A percentile compares a stretch with the other conserved stretches of the same genome.
phyloP scores from a whole-genome alignment of 176 grass and related monocot genomes.

The Ampelocalamus luodianensis region DNA sequence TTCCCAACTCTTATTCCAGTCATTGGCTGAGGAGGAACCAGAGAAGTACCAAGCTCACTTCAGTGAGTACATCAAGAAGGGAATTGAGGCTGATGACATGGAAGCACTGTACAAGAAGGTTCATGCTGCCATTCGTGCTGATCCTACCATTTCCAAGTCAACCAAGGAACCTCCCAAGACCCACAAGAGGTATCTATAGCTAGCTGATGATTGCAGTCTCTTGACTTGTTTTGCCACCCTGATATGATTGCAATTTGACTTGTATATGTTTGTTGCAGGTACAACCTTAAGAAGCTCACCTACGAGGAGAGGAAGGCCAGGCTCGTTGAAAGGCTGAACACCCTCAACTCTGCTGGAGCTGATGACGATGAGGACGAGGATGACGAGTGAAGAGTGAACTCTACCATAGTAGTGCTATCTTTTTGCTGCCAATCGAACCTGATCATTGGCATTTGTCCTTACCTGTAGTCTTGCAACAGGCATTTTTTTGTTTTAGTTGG shows the following conservation, averaged over 20 bases:
- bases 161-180: slow-evolving; percentile 59
- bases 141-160: slow-evolving; percentile 48
- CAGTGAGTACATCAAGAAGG: slow-evolving; percentile 71
- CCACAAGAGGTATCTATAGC: slow-evolving; percentile 64
- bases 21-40: slow-evolving; percentile 72
- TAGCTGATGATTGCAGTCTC: background rate
- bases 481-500: slow-evolving; percentile 62
- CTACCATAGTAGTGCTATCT: slow-evolving; percentile 21
- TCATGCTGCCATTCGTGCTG: slow-evolving; percentile 73
- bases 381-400: slow-evolving; percentile 55
- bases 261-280: slow-evolving; percentile 39
- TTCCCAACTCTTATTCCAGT: slow-evolving; percentile 26
- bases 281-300: slow-evolving; percentile 79
- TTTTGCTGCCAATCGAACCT: slow-evolving; percentile 8
- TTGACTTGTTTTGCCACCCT: background rate
- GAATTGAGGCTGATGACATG: slow-evolving; percentile 62
- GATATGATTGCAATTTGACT: background rate
- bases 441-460: slow-evolving; percentile 14
- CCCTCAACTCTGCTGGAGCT: slow-evolving; percentile 54
- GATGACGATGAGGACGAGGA: slow-evolving; percentile 67
- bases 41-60: slow-evolving; percentile 79
- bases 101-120: slow-evolving; percentile 85
- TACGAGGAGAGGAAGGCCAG: slow-evolving; percentile 82
- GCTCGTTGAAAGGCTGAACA: slow-evolving; percentile 62
- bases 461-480: slow-evolving; percentile 35